Conservation (phyloP, 139 green algal species). For the Tetradesmus lagerheimii region DNA sequence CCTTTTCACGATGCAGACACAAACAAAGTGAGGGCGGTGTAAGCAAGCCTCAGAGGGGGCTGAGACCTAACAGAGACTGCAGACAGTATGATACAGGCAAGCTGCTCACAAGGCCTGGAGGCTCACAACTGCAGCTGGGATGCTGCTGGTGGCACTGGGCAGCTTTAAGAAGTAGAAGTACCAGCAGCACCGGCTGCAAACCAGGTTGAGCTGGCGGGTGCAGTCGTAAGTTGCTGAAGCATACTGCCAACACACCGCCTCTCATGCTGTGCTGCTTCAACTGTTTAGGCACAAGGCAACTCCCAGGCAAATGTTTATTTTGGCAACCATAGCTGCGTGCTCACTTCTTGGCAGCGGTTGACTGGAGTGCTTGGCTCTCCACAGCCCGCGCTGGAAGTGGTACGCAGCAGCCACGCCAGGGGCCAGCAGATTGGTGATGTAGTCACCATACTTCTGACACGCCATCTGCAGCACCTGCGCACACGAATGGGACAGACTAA, state of each 20-base stretch:
- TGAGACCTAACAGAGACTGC: no score
- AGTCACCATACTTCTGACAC: constrained; percentile 44
- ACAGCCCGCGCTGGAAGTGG: constrained; percentile 64
- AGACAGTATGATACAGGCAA: no score
- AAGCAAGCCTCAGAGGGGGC: no score
- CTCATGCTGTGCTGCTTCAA: neutral
- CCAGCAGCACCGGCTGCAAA: no score
- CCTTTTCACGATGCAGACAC: no score
- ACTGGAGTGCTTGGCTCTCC: constrained; percentile 37
- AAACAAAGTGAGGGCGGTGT: no score
- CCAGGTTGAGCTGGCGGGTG: no score
- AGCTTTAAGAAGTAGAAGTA: no score
- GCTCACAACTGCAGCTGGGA: no score
- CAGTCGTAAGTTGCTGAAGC: neutral
- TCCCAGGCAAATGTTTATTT: neutral
- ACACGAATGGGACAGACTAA: neutral
- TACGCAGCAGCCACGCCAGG: constrained; percentile 62
- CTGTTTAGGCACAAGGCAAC: neutral
- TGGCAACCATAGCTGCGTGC: neutral
- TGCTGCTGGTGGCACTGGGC: no score
- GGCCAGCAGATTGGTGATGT: constrained; percentile 45
- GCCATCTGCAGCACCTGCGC: constrained; percentile 17
- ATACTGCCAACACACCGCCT: neutral
- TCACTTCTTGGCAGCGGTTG: constrained; percentile 35
- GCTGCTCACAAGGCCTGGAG: no score